phyloP scores from a whole-genome alignment of 2,329 filamentous ascomycete species.

The Microcyclospora pomicola region DNA sequence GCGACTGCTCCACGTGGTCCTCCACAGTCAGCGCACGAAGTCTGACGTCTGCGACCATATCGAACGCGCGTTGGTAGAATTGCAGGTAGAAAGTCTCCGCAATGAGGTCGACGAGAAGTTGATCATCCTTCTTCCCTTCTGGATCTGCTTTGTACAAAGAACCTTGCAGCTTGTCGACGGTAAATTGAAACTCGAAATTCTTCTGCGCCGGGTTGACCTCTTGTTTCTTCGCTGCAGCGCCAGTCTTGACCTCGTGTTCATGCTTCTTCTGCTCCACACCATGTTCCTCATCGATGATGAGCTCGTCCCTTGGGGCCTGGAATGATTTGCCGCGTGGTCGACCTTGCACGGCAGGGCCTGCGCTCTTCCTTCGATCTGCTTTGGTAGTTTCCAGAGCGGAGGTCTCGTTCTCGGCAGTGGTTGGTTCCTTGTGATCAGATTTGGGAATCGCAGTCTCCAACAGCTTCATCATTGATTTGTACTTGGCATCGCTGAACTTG shows the following conservation, averaged over 20 bases:
- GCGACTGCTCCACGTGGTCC: slow-evolving; percentile 82
- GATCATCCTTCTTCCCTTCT: slow-evolving; percentile 59
- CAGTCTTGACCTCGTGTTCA: slow-evolving; percentile 7
- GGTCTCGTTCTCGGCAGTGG: slow-evolving; percentile 3
- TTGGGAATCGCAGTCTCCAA: slow-evolving; percentile 92
- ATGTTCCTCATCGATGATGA: slow-evolving; percentile 56
- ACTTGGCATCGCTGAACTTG: slow-evolving; percentile 85
- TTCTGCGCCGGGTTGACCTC: slow-evolving; percentile 61
- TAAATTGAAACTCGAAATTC: slow-evolving; percentile 93
- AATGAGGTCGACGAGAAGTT: slow-evolving; percentile 77
- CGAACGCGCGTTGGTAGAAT: slow-evolving; percentile 76
- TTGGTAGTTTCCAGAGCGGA: slow-evolving; percentile 25
- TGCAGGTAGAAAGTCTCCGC: slow-evolving; percentile 79
- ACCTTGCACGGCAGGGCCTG: slow-evolving; percentile 24
- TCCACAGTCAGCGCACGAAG: slow-evolving; percentile 79
- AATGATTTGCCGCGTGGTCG: slow-evolving; percentile 57
- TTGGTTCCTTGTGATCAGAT: slow-evolving; percentile 36
- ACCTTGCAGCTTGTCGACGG: slow-evolving; percentile 83
- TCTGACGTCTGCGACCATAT: slow-evolving; percentile 86
- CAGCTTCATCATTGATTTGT: slow-evolving; percentile 91
- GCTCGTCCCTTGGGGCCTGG: slow-evolving; percentile 54
- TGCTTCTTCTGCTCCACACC: slow-evolving; percentile 40
- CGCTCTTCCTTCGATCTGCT: slow-evolving; percentile 9
- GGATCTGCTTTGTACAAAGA: slow-evolving; percentile 81
- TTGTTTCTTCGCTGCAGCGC: slow-evolving; percentile 12